A percentile compares a stretch with the other conserved stretches of the same genome.
Conservation (phyloP, 257 asterid genomes). For the Solanum medicagineum region DNA sequence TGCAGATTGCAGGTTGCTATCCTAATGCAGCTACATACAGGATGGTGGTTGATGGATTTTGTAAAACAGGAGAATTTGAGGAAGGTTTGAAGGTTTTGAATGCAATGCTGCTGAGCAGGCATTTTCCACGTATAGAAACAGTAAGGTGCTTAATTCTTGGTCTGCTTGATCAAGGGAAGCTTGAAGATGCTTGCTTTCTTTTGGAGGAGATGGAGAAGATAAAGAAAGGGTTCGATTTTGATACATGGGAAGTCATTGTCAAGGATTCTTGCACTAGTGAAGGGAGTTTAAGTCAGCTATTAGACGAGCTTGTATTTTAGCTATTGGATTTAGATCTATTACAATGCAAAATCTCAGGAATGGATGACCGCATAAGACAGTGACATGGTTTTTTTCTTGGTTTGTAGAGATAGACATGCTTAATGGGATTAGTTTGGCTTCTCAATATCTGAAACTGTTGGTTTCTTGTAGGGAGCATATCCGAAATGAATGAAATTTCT, state of each 20-base stretch:
- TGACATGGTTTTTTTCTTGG: background rate
- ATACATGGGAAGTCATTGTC: conserved; percentile 52
- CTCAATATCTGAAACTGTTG: background rate
- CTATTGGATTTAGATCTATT: background rate
- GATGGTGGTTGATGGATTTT: conserved; percentile 69
- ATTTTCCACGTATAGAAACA: conserved; percentile 47
- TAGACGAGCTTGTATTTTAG: conserved; percentile 20
- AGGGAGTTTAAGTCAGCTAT: conserved; percentile 2
- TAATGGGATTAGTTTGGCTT: background rate
- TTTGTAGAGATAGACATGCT: background rate
- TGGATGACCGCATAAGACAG: background rate
- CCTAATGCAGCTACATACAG: conserved; percentile 82
- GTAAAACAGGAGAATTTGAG: conserved; percentile 35
- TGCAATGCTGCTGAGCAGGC: conserved; percentile 49
- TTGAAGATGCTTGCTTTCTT: conserved; percentile 45
- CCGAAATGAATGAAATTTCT: background rate
- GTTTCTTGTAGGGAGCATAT: background rate
- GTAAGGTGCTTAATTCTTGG: conserved; percentile 35
- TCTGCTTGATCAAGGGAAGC: conserved; percentile 31
- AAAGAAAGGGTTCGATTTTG: conserved; percentile 27
- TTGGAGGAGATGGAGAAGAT: conserved; percentile 68
- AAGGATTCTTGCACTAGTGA: conserved; percentile 25
- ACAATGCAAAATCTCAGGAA: background rate
- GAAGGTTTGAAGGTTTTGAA: conserved; percentile 59
- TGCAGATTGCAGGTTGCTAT: conserved; percentile 55